Percentiles rank a stretch among this genome's conserved stretches.
Evolutionary conservation across 2,329 filamentous ascomycete species (phyloP).

Genomic region (Fusarium chlamydosporum): DNA sequence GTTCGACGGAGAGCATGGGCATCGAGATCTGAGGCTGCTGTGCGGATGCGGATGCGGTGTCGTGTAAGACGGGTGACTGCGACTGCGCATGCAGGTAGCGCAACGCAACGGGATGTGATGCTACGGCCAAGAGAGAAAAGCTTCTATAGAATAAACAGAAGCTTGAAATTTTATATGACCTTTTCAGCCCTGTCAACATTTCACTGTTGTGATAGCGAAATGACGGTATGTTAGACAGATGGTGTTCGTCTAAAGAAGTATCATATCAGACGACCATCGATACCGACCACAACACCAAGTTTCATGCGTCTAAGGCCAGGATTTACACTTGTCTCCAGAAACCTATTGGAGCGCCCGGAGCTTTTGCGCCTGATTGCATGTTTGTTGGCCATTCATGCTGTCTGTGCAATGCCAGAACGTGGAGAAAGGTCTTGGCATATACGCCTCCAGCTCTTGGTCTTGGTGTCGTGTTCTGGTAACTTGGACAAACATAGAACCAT

Average conservation of each 20-base stretch:
- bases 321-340: background rate
- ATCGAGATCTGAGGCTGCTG: slow-evolving; percentile 37
- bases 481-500: background rate
- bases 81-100: background rate
- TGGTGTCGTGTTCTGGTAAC: background rate
- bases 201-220: background rate
- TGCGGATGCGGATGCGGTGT: background rate
- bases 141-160: background rate
- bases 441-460: background rate
- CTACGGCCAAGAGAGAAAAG: background rate
- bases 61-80: slow-evolving; percentile 4
- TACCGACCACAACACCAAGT: slow-evolving; percentile 20
- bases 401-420: slow-evolving; percentile 11
- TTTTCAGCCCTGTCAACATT: background rate
- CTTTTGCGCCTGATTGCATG: slow-evolving; percentile 18
- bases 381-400: slow-evolving; percentile 7
- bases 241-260: slow-evolving; percentile 1
- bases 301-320: background rate
- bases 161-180: background rate
- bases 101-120: slow-evolving; percentile 1
- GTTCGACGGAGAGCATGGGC: slow-evolving; percentile 16
- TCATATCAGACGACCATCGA: background rate
- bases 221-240: background rate
- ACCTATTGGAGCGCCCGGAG: slow-evolving; percentile 6
- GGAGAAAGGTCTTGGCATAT: slow-evolving; percentile 32